Base-by-base conservation (phyloP, 108 stramenopile genomes). In the Nitzschia sp. region DNA sequence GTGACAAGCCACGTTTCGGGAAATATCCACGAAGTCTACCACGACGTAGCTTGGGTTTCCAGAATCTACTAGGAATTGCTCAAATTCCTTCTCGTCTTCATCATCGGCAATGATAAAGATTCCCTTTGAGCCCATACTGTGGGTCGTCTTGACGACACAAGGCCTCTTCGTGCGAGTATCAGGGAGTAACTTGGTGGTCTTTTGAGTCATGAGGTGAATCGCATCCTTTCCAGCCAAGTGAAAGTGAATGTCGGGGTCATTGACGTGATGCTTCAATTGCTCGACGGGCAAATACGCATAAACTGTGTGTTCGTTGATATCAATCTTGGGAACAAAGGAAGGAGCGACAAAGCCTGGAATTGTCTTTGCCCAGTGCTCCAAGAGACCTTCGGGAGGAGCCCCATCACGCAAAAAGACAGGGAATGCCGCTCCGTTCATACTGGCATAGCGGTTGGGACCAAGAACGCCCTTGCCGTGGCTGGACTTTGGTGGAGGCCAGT, bases 171-270 rank as follows among this genome's bases (percentile, higher is more conserved):
- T 64, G 24, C 65, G 59, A 15, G 75, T 76, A 33, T 76, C 68
- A 13, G 75, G 75, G 11, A 76, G 55, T 1, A 76, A 59, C 26
- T 76, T 69, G 67, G 75, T 76, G 25, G 75, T 76, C 61, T 76
- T 76, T 21, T 58, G 55, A 18, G 74, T 75, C 68, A 76, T 69
- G 60, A 76, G 68, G 60, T 68, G 47, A 54, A 69, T 69, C 25
- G 68, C 57, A 70, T 69, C 75, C 49, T 76, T 76, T 18, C 75
- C 75, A 6, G 75, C 75, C 67, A 76, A 63, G 53, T 76, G 75
- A 47, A 53, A 76, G 51, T 76, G 75, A 9, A 34, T 64, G 18
- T 59, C 54, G n/a, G 68, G 68, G 54, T 69, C 68, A 49, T 76
- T 76, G 68, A 76, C 68, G 49, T 76, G 75, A 18, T 69, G 46